These are phyloP conservation scores for Paramecium pentaurelia DNA, from an alignment of 73 alveolate species.

Conservation along the genomic window DNA sequence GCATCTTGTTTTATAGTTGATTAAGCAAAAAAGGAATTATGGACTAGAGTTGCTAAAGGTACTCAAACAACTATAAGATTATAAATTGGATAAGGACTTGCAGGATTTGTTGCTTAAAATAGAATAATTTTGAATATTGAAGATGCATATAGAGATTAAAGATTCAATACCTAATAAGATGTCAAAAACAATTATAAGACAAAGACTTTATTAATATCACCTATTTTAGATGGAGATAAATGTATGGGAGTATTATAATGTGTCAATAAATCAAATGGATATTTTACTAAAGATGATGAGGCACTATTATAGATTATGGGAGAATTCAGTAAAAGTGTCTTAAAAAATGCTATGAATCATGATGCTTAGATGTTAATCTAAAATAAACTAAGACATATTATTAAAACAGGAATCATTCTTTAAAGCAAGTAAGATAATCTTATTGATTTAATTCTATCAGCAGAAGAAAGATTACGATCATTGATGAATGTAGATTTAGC, in stretches of 20 bases:
- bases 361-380: conserved; percentile 44
- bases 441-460: background rate
- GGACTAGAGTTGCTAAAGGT: conserved; percentile 75
- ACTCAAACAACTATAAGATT: conserved; percentile 58
- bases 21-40: conserved; percentile 62
- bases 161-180: conserved; percentile 69
- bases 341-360: conserved; percentile 50
- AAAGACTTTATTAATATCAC: conserved; percentile 66
- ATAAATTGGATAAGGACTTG: conserved; percentile 67
- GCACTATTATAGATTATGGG: conserved; percentile 37
- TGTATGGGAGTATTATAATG: conserved; percentile 58
- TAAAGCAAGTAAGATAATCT: background rate
- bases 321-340: conserved; percentile 44
- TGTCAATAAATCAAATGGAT: conserved; percentile 63
- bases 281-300: conserved; percentile 62
- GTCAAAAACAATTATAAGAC: conserved; percentile 66
- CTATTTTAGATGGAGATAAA: conserved; percentile 62
- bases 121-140: conserved; percentile 59
- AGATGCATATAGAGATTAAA: conserved; percentile 68
- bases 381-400: conserved; percentile 43
- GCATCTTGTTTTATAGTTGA: conserved; percentile 76
- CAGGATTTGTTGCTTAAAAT: conserved; percentile 66
- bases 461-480: conserved; percentile 47
- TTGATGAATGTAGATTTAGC: conserved; percentile 56
- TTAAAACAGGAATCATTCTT: background rate